Percentiles rank a stretch among this genome's conserved stretches.
These are phyloP conservation scores for Coniochaeta ligniaria DNA, from an alignment of 2,329 filamentous ascomycete species.

Conservation along the genomic window DNA sequence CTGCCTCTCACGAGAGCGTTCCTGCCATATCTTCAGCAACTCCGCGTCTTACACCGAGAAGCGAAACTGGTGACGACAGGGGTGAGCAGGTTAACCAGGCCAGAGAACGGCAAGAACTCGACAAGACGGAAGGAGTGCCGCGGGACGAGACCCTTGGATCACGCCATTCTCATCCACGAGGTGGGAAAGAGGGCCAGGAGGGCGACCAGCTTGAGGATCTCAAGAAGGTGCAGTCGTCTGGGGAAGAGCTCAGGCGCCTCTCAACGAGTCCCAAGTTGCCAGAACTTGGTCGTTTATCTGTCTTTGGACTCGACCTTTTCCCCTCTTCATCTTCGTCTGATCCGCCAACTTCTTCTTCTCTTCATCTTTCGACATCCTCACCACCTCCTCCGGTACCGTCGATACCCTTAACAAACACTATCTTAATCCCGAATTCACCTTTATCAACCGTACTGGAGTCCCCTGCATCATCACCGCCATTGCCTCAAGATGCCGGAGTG, in stretches of 20 bases:
- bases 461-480: not conserved
- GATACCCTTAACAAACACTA: conserved; percentile 2
- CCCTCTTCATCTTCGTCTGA: conserved; percentile 17
- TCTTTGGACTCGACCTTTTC: conserved; percentile 54
- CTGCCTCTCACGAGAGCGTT: not conserved
- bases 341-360: not conserved
- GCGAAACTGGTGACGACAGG: not conserved
- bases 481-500: not conserved
- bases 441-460: not conserved
- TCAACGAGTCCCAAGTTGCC: conserved; percentile 53
- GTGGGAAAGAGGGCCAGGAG: not conserved
- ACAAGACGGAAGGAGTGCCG: not conserved
- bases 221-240: conserved; percentile 8
- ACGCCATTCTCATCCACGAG: not conserved
- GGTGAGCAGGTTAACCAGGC: not conserved
- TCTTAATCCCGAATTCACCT: not conserved
- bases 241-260: conserved; percentile 20
- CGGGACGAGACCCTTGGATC: not conserved
- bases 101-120: not conserved
- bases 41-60: not conserved
- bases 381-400: conserved; percentile 12
- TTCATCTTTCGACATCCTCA: not conserved
- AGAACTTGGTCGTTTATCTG: conserved; percentile 50
- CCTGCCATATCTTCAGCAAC: not conserved
- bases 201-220: conserved; percentile 5